Conservation (phyloP, 495 filamentous ascomycete genomes). For the Podospora sp. region DNA sequence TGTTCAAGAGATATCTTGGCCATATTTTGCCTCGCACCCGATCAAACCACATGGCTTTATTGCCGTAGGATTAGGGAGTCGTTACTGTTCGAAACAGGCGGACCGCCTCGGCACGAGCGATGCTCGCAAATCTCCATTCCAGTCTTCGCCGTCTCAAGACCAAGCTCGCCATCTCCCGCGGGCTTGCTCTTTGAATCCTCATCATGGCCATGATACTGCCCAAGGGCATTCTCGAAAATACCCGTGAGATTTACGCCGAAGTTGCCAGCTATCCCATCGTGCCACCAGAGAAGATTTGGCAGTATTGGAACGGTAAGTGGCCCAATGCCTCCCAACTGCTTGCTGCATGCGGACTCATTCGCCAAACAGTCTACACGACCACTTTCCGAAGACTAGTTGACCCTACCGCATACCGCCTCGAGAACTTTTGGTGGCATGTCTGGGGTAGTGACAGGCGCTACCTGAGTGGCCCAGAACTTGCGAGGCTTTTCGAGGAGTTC, state of each 20-base stretch:
- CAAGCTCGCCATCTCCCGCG: background rate
- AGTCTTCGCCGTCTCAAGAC: background rate
- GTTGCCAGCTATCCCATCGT: slow-evolving; percentile 52
- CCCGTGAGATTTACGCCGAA: slow-evolving; percentile 44
- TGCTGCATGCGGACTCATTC: slow-evolving; percentile 17
- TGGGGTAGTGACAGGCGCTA: slow-evolving; percentile 53
- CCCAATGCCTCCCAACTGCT: background rate
- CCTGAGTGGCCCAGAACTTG: slow-evolving; percentile 48
- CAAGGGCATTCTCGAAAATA: slow-evolving; percentile 53
- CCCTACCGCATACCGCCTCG: slow-evolving; percentile 55
- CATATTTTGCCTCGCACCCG: background rate
- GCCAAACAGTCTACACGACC: slow-evolving; percentile 52
- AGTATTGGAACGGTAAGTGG: slow-evolving; percentile 54
- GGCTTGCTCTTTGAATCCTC: background rate
- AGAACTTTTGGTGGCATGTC: slow-evolving; percentile 62
- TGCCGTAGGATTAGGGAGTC: slow-evolving; percentile 2
- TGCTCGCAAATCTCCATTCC: background rate
- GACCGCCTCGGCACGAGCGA: slow-evolving; percentile 2
- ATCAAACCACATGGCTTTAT: slow-evolving; percentile 4
- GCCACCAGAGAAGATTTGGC: slow-evolving; percentile 51
- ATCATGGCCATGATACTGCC: slow-evolving; percentile 45
- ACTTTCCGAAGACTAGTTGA: slow-evolving; percentile 53
- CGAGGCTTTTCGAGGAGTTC: slow-evolving; percentile 52
- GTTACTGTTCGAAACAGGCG: slow-evolving; percentile 2
- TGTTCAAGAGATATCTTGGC: background rate